Conservation (phyloP, 1,284 basidiomycete genomes). For the Heliocybe sulcata region DNA sequence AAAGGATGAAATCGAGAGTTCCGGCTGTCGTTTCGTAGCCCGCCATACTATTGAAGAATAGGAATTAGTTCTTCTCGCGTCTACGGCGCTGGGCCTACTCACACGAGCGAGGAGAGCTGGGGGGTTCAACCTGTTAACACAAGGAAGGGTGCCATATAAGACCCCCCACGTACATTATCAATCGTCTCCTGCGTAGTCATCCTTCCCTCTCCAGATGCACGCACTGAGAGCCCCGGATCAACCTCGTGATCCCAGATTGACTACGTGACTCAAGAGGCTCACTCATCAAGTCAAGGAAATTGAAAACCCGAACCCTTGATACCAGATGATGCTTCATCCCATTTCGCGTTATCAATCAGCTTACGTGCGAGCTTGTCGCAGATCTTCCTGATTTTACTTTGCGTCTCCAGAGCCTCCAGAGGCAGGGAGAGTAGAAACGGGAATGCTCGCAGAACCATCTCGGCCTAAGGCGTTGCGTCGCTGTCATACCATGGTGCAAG, state of each 20-base stretch:
- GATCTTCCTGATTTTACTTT: background rate
- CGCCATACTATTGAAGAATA: constrained; percentile 10
- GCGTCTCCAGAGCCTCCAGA: background rate
- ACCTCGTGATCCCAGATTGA: background rate
- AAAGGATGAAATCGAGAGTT: constrained; percentile 29
- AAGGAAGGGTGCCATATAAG: background rate
- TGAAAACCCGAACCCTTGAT: background rate
- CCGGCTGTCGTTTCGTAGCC: constrained; percentile 33
- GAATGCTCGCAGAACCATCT: background rate
- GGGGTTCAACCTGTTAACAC: background rate
- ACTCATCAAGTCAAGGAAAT: background rate
- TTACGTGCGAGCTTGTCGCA: background rate
- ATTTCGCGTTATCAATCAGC: background rate
- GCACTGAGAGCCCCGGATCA: background rate
- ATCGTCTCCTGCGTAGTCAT: background rate
- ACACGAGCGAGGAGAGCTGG: background rate
- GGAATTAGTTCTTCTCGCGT: too few species aligned
- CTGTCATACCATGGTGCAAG: background rate
- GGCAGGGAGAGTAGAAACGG: background rate
- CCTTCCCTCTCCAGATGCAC: background rate
- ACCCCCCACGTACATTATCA: background rate
- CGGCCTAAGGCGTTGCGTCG: background rate
- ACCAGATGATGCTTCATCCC: background rate
- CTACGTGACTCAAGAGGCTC: background rate
- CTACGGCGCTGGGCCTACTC: background rate